phyloP scores from a whole-genome alignment of 331 rosid species.

The Rhamnella rubrinervis region DNA sequence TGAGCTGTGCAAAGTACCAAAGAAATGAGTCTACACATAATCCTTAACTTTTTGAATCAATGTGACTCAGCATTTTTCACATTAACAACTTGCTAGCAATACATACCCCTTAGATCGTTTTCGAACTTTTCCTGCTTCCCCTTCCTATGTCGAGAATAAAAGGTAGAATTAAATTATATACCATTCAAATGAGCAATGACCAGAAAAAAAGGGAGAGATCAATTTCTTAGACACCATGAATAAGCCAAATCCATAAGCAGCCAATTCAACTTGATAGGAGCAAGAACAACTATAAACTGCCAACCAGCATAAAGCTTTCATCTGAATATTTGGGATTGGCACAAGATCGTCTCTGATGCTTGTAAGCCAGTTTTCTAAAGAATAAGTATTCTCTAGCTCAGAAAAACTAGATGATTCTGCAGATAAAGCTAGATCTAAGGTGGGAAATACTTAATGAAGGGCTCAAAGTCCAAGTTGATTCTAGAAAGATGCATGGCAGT shows the following conservation, averaged over 20 bases:
- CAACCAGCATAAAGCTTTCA: background rate
- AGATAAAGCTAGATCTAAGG: background rate
- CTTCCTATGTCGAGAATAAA: slow-evolving; percentile 48
- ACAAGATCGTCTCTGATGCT: background rate
- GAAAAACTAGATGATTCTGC: background rate
- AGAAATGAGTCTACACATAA: slow-evolving; percentile 10
- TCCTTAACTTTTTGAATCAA: slow-evolving; percentile 15
- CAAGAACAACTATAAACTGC: background rate
- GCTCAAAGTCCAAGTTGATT: background rate
- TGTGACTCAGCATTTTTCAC: slow-evolving; percentile 3
- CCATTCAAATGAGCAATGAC: slow-evolving; percentile 8
- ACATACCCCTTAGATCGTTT: slow-evolving; percentile 66
- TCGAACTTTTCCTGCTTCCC: slow-evolving; percentile 37
- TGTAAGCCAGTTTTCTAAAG: too few relatives aligned
- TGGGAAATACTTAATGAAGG: too few relatives aligned
- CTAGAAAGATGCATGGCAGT: background rate
- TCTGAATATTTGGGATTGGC: background rate
- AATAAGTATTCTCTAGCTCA: too few relatives aligned
- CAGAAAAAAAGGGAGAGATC: slow-evolving; percentile 7
- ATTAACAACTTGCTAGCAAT: slow-evolving; percentile 11
- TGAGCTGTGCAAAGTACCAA: slow-evolving; percentile 58
- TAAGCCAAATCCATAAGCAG: background rate
- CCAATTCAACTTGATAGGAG: background rate
- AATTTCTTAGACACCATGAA: background rate
- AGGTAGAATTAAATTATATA: slow-evolving; percentile 13